A percentile compares a stretch with the other conserved stretches of the same genome.
Conservation (phyloP, 1,284 basidiomycete genomes). For the Cutaneotrichosporon cutaneum region DNA sequence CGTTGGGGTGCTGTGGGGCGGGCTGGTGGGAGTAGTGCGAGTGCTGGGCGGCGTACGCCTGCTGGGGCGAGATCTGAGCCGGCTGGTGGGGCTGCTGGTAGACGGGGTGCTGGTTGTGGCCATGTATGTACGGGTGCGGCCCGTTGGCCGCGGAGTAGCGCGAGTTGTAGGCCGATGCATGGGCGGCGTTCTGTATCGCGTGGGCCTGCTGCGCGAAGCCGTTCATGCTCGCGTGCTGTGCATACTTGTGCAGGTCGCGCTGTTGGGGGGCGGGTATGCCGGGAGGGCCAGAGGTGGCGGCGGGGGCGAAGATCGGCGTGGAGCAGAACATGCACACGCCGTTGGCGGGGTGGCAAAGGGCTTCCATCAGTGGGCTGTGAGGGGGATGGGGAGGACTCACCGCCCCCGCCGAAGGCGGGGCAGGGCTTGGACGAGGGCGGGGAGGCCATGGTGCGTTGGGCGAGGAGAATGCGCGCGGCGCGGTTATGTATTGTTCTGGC, state of each 20-base stretch:
- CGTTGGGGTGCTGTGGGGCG: too few species aligned
- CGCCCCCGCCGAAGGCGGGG: not conserved
- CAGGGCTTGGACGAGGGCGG: not conserved
- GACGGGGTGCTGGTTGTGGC: too few species aligned
- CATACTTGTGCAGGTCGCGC: not conserved
- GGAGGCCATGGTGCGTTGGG: not conserved
- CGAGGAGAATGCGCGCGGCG: not conserved
- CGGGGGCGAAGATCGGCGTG: not conserved
- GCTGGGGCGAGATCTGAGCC: too few species aligned
- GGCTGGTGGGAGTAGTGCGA: too few species aligned
- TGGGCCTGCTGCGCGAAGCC: not conserved
- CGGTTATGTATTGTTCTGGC: not conserved
- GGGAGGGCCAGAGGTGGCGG: not conserved
- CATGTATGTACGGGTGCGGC: too few species aligned
- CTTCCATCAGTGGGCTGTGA: not conserved
- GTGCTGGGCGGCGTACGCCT: too few species aligned
- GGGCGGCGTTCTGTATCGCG: too few species aligned
- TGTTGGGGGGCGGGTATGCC: not conserved
- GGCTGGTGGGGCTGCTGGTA: too few species aligned
- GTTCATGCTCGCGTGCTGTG: not conserved
- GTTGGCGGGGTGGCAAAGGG: not conserved
- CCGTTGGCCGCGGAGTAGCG: too few species aligned
- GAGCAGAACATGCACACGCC: not conserved
- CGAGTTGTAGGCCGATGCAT: too few species aligned
- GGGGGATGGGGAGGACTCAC: not conserved